These are phyloP conservation scores for Porogramme epimiltina DNA, from an alignment of 1,284 basidiomycete species.

Conservation along the genomic window DNA sequence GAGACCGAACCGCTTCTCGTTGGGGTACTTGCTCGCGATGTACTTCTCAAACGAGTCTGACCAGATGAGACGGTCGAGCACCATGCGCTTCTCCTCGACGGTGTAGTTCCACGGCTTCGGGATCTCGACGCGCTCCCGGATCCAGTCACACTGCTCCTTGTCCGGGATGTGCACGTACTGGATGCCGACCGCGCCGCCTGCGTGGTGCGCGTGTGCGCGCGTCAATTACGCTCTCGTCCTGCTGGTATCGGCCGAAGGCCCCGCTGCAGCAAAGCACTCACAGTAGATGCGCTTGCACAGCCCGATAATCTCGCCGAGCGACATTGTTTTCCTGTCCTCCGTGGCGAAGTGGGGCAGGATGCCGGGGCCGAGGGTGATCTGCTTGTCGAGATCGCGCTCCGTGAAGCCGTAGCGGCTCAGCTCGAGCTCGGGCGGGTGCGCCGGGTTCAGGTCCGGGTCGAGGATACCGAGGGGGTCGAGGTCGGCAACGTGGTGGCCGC, in stretches of 20 bases:
- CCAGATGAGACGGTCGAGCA: slow-evolving; percentile 99
- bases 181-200: slow-evolving; percentile 91
- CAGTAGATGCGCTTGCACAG: slow-evolving; percentile 95
- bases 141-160: slow-evolving; percentile 99
- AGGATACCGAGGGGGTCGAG: slow-evolving; percentile 95
- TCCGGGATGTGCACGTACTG: slow-evolving; percentile 99
- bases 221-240: too few relatives aligned
- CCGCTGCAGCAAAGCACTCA: slow-evolving; percentile 50
- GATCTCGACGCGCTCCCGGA: slow-evolving; percentile 94
- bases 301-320: slow-evolving; percentile 90
- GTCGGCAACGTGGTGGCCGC: slow-evolving; percentile 95
- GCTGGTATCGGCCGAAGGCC: neutral
- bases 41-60: slow-evolving; percentile 99
- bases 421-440: slow-evolving; percentile 85
- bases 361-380: slow-evolving; percentile 93
- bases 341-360: slow-evolving; percentile 94
- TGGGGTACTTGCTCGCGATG: slow-evolving; percentile 97
- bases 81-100: slow-evolving; percentile 98
- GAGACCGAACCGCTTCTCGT: slow-evolving; percentile 99
- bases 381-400: slow-evolving; percentile 91
- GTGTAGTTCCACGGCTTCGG: slow-evolving; percentile 99
- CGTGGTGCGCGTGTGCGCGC: too few relatives aligned
- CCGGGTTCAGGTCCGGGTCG: slow-evolving; percentile 81
- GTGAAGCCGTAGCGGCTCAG: slow-evolving; percentile 94
- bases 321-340: slow-evolving; percentile 85